Evolutionary conservation across 2,329 filamentous ascomycete genomes (phyloP).

Genomic region (Aspergillus phoenicis): DNA sequence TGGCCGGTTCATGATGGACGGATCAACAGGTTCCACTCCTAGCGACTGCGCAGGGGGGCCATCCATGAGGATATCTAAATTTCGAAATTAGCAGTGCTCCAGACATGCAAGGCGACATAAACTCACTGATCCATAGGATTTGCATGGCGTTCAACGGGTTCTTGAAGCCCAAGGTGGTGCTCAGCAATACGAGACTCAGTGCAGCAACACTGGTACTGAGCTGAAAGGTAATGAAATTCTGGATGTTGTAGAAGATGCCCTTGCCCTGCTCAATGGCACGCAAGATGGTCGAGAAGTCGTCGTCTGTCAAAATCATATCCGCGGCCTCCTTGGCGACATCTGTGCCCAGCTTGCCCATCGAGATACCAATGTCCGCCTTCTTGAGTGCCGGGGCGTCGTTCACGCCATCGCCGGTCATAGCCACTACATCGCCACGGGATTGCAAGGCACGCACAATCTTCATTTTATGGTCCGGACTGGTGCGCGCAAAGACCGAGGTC

Average conservation of each 20-base stretch:
- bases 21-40: constrained; percentile 92
- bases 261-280: constrained; percentile 98
- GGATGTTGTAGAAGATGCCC: constrained; percentile 99
- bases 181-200: constrained; percentile 85
- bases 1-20: constrained; percentile 87
- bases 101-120: background rate
- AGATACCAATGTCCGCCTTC: constrained; percentile 95
- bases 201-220: constrained; percentile 95
- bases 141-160: constrained; percentile 99
- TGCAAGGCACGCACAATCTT: constrained; percentile 94
- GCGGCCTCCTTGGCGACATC: constrained; percentile 95
- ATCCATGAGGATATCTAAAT: constrained; percentile 96
- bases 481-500: constrained; percentile 93
- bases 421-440: constrained; percentile 90
- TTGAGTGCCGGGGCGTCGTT: constrained; percentile 97
- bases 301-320: constrained; percentile 85
- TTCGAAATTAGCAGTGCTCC: constrained; percentile 28
- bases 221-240: constrained; percentile 98
- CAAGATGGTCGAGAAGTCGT: constrained; percentile 88
- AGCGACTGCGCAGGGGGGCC: constrained; percentile 95
- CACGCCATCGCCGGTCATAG: constrained; percentile 98
- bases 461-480: constrained; percentile 95
- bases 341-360: constrained; percentile 92
- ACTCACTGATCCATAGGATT: constrained; percentile 98
- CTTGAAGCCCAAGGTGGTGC: constrained; percentile 88